Base-by-base conservation (phyloP, 352 stramenopile genomes). In the Globisporangium megalacanthum region DNA sequence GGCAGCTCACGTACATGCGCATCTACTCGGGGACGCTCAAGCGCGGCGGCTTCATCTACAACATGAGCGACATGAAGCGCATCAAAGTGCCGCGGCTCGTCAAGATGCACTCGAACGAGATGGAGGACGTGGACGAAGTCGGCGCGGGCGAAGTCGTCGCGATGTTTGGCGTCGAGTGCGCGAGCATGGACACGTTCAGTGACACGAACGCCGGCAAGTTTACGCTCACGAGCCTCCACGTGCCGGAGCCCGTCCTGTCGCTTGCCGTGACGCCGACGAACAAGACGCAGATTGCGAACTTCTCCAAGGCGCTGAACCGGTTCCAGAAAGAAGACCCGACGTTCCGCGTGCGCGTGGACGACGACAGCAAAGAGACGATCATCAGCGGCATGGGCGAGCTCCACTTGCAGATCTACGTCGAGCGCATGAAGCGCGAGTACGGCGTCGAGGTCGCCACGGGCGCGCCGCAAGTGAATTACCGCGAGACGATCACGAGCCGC, bases 121-220 rank as follows among this genome's bases (percentile, higher is more conserved):
- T 99, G 97, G 91, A 99, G 82, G 97, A 99, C 63, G 97, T 99
- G 49, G 87, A 98, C 20, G 86, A 94, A 65, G 96, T 96, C 45
- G 72, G 83, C 36, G 84, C 95, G 42, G 97, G 97, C 52, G 97
- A 99, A 69, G 97, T 99, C 51, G 93, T 97, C 8, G 96, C 97
- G 54, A 99, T 99, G 89, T 99, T 99, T 70, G 97, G 97, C 56
- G 87, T 99, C 35, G 97, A 99, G 68, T 99, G 97, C 71, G 92
- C 89, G 49, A 98, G 86, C 64, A 99, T 99, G 93, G 97, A 99
- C 73, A 99, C 94, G 56, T 98, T 98, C 74, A 95, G 81, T 50
- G 87, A 96, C 73, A 83, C 84, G 45, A 94, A 88, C 68, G 57
- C 79, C 44, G 86, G 48, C 70, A 89, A 97, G 73, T 92, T 98